Base-by-base conservation (phyloP, 2,329 filamentous ascomycete genomes). In the Diaporthe caulivora region DNA sequence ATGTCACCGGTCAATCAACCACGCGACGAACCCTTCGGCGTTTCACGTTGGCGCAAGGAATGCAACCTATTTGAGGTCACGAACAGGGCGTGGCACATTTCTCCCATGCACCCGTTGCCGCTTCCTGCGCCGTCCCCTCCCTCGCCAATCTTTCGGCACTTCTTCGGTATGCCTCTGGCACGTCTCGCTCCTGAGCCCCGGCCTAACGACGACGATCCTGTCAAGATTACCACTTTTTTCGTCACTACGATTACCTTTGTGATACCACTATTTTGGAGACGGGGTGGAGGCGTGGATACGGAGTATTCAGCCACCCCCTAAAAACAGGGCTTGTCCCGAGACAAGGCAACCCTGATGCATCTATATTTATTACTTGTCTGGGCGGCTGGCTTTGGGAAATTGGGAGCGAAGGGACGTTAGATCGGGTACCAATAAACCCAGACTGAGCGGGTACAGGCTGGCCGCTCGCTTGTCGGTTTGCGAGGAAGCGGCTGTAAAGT, bases 51-150 rank as follows among this genome's bases (percentile, higher is more conserved):
- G 75, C 58, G 58, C 68, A 65, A 69, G 67, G 53, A 57, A 72
- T 71, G 70, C 71, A 75, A 71, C 68, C 75, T 47, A 64, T 71
- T 60, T 72, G 57, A 21, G 69, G 75, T 75, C 72, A 76, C 73
- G 64, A 79, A 76, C 78, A 79, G 75, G 80, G 77, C 75, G 65
- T 78, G 76, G 72, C 75, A 78, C 13, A 55, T 72, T 11, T 42
- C 21, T 29, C 76, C 77, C 77, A 77, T 77, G 71, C 72, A 73
- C 77, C 76, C 76, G 72, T 76, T 75, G 76, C 74, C 77, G 71
- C 75, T 65, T 80, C 79, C 79, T 83, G 81, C 79, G 80, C 83
- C 81, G 79, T 84, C 81, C 83, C 79, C 79, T 85, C 83, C 79
- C 84, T 84, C 73, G 78, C 74, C 69, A 77, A 53, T 76, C 78